Conservation (phyloP, 805 yeast genomes). For the Phaffomyces thermotolerans region DNA sequence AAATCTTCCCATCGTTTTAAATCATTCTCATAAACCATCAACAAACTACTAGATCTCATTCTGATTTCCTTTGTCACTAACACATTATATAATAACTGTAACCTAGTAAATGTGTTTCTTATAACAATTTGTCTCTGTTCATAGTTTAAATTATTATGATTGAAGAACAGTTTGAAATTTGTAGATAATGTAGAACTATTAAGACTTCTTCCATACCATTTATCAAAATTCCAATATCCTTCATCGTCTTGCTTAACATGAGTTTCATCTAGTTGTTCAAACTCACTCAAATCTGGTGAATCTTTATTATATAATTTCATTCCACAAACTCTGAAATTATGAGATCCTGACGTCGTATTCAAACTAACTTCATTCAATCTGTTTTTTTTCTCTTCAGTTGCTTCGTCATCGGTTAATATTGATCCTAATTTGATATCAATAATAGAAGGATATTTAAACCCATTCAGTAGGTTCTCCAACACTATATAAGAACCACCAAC, state of each 20-base stretch:
- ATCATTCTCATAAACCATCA: conserved; percentile 72
- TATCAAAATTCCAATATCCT: conserved; percentile 49
- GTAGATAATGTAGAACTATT: conserved; percentile 33
- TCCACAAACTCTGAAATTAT: conserved; percentile 80
- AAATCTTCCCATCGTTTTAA: conserved; percentile 39
- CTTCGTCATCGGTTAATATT: conserved; percentile 54
- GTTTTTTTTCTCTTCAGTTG: conserved; percentile 49
- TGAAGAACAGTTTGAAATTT: conserved; percentile 43
- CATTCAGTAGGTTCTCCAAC: conserved; percentile 59
- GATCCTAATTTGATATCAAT: conserved; percentile 82
- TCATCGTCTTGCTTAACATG: conserved; percentile 23
- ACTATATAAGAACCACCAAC: conserved; percentile 41
- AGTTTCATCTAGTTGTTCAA: conserved; percentile 4
- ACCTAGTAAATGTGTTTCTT: conserved; percentile 43
- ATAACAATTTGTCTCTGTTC: conserved; percentile 33
- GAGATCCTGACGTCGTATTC: conserved; percentile 73
- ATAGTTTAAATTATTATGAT: conserved; percentile 26
- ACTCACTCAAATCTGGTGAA: conserved; percentile 10
- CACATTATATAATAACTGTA: conserved; percentile 61
- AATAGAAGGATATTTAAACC: conserved; percentile 59
- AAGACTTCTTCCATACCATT: conserved; percentile 63
- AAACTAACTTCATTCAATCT: conserved; percentile 59
- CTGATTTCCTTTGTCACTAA: conserved; percentile 55
- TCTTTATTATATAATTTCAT: conserved; percentile 48
- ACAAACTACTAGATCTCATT: conserved; percentile 62